Evolutionary conservation across 1,284 basidiomycete genomes (phyloP).

Genomic region (Cronartium ribicola): DNA sequence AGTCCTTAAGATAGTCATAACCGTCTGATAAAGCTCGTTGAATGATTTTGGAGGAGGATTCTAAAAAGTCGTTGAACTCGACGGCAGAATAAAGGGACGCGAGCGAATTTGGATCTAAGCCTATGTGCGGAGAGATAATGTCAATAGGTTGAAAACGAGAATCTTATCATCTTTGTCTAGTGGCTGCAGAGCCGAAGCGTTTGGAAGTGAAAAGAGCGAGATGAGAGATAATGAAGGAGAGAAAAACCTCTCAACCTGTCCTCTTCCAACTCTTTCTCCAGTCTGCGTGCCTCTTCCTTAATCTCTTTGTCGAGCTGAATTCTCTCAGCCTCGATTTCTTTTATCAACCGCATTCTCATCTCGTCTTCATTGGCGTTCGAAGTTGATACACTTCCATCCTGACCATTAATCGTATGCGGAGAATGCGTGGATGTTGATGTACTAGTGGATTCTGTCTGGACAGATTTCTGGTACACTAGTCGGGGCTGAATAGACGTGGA

Average conservation of each 20-base stretch:
- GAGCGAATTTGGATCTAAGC: conserved; percentile 77
- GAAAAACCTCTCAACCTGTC: conserved; percentile 65
- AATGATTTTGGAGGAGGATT: conserved; percentile 88
- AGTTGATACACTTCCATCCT: conserved; percentile 47
- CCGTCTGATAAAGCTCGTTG: conserved; percentile 91
- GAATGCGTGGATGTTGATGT: background rate
- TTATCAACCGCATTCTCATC: conserved; percentile 63
- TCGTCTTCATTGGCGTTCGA: conserved; percentile 64
- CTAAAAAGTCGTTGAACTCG: conserved; percentile 88
- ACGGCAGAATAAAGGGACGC: conserved; percentile 73
- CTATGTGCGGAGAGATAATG: conserved; percentile 53
- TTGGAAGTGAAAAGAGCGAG: background rate
- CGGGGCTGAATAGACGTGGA: conserved; percentile 11
- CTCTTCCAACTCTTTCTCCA: conserved; percentile 74
- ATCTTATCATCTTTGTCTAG: background rate
- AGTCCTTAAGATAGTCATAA: conserved; percentile 95
- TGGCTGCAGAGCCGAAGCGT: background rate
- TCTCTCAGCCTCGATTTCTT: conserved; percentile 55
- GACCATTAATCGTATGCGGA: background rate
- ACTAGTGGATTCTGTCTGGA: conserved; percentile 25
- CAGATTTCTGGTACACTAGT: conserved; percentile 35
- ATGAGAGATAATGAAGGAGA: conserved; percentile 1
- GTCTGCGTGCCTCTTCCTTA: conserved; percentile 62
- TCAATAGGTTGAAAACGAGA: conserved; percentile 14
- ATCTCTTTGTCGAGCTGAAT: conserved; percentile 57